phyloP scores from a whole-genome alignment of 129 eudicot genomes.

The Lactuca saligna region DNA sequence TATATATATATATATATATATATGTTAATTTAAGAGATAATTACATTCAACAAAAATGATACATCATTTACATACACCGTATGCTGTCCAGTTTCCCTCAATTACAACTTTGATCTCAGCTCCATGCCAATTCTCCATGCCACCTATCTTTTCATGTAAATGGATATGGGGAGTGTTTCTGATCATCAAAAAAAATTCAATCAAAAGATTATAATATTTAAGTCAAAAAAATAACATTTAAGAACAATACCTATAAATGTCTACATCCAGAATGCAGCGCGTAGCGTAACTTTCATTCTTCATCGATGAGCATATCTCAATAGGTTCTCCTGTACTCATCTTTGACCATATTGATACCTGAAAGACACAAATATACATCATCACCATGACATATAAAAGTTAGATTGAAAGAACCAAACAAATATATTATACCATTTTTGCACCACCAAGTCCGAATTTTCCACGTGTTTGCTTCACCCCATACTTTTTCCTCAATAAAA shows the following conservation, averaged over 20 bases:
- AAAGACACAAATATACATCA: constrained; percentile 20
- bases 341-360: constrained; percentile 99
- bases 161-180: constrained; percentile 94
- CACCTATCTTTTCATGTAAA: constrained; percentile 76
- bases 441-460: constrained; percentile 86
- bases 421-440: constrained; percentile 78
- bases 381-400: not conserved
- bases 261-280: constrained; percentile 93
- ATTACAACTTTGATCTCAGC: constrained; percentile 98
- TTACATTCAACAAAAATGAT: not conserved
- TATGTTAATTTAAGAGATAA: constrained; percentile 6
- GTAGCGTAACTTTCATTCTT: constrained; percentile 66
- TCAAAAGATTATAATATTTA: constrained; percentile 12
- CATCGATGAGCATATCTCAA: constrained; percentile 95
- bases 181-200: constrained; percentile 12
- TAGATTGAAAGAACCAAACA: not conserved
- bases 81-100: constrained; percentile 97
- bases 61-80: constrained; percentile 62
- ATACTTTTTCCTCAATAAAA: constrained; percentile 90
- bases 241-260: constrained; percentile 69
- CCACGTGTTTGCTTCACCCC: constrained; percentile 96
- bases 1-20: no score
- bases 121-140: constrained; percentile 89
- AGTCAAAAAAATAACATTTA: not conserved
- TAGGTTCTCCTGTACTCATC: constrained; percentile 99